Conservation (phyloP, 345 rosid genomes). For the Leavenworthia alabamica region DNA sequence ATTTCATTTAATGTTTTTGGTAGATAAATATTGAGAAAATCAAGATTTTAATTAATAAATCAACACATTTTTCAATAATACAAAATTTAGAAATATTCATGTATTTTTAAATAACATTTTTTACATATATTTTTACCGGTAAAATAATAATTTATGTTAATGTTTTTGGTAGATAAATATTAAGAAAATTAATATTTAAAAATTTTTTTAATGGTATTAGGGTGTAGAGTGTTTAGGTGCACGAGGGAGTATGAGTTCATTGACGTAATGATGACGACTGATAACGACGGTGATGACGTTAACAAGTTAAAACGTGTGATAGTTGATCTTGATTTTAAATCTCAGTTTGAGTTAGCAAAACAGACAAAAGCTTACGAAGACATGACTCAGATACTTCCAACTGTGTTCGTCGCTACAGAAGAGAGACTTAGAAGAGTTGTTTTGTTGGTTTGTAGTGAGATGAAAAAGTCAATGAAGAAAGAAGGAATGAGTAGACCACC, state of each 20-base stretch:
- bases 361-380: conserved; percentile 38
- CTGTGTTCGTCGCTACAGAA: conserved; percentile 38
- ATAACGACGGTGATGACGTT: conserved; percentile 1
- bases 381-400: conserved; percentile 29
- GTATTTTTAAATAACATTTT: no score
- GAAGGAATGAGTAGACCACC: conserved; percentile 44
- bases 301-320: conserved; percentile 32
- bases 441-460: conserved; percentile 41
- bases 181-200: neutral
- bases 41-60: neutral
- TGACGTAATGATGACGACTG: conserved; percentile 30
- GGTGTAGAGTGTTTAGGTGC: conserved; percentile 32
- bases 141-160: no score
- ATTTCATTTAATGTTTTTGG: no score
- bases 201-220: conserved; percentile 4
- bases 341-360: conserved; percentile 50
- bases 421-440: conserved; percentile 38
- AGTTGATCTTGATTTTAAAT: conserved; percentile 46
- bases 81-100: no score
- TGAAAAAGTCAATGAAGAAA: conserved; percentile 37
- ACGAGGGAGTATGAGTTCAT: conserved; percentile 39
- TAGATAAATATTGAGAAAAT: no score
- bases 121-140: no score
- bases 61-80: no score
- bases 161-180: no score